A percentile compares a stretch with the other conserved stretches of the same genome.
These are phyloP conservation scores for Sisymbrium irio DNA, from an alignment of 345 rosid genomes.

Conservation along the genomic window DNA sequence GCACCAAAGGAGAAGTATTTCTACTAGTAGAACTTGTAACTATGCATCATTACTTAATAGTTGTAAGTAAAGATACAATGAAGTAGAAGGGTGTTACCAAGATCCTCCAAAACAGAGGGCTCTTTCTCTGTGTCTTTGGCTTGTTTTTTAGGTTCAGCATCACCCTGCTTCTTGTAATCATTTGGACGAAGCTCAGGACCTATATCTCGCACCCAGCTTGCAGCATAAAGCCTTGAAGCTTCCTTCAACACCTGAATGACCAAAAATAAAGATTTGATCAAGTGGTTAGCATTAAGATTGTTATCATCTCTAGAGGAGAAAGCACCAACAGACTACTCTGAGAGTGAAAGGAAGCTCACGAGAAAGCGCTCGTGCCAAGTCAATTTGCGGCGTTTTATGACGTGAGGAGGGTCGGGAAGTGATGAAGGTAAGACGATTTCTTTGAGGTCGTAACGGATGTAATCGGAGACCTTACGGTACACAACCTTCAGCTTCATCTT, in stretches of 20 bases:
- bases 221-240: conserved; percentile 89
- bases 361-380: conserved; percentile 73
- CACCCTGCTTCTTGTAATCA: conserved; percentile 65
- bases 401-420: conserved; percentile 84
- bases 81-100: conserved; percentile 69
- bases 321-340: background rate
- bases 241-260: conserved; percentile 66
- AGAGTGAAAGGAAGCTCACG: conserved; percentile 35
- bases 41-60: too few relatives aligned
- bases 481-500: conserved; percentile 59
- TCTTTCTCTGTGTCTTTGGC: conserved; percentile 42
- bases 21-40: too few relatives aligned
- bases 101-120: conserved; percentile 82
- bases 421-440: conserved; percentile 94
- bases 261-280: background rate
- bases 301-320: background rate
- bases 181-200: conserved; percentile 93
- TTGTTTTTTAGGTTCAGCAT: conserved; percentile 40
- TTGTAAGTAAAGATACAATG: too few relatives aligned
- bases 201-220: conserved; percentile 92
- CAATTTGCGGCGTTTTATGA: conserved; percentile 66
- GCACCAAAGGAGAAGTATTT: background rate
- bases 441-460: conserved; percentile 75
- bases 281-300: background rate
- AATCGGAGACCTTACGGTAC: conserved; percentile 58